Evolutionary conservation across 2,329 filamentous ascomycete genomes (phyloP), one percentile per base, ranked within the genome.

Genomic region (Apiospora pterosperma): DNA sequence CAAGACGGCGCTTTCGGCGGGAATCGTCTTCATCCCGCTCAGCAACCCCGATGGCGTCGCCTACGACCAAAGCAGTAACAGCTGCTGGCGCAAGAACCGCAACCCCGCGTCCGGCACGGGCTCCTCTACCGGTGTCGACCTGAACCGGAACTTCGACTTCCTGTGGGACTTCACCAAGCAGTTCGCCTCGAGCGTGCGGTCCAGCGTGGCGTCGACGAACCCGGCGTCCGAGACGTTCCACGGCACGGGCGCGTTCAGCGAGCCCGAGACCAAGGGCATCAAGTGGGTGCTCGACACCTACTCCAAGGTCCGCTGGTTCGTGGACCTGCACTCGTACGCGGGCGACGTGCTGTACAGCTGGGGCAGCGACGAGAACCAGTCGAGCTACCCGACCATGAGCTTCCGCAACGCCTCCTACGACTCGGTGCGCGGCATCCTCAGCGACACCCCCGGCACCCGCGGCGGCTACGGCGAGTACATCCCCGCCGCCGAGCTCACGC

Each of bases 81-180:
- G 73, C 34, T 85, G 84, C 76, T 86, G 84, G 84, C 80, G 84
- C 68, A 86, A 85, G 77, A 86, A 86, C 72, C 81, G 84, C 38
- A 85, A 84, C 72, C 76, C 80, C 0, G 73, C 72, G 25, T 77
- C 74, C 31, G 75, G 78, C 1, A 74, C 68, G 28, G 60, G 60
- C 4, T 55, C 66, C 31, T 74, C 75, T 12, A 64, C 82, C 31
- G 84, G 83, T 21, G 76, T 86, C 36, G 84, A 87, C 68, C 75
- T 86, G 61, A 86, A 86, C 73, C 79, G 84, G 62, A 87, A 86
- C 76, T 86, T 86, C 68, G 83, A 86, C 72, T 84, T 85, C 72
- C 72, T 86, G 8, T 88, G 85, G 82, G 80, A 88, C 74, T 84
- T 81, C 69, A 75, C 71, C 36, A 75, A 75, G 63, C 73, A 77